phyloP scores from a whole-genome alignment of 148 eudicot species.

The Cornus kousa region DNA sequence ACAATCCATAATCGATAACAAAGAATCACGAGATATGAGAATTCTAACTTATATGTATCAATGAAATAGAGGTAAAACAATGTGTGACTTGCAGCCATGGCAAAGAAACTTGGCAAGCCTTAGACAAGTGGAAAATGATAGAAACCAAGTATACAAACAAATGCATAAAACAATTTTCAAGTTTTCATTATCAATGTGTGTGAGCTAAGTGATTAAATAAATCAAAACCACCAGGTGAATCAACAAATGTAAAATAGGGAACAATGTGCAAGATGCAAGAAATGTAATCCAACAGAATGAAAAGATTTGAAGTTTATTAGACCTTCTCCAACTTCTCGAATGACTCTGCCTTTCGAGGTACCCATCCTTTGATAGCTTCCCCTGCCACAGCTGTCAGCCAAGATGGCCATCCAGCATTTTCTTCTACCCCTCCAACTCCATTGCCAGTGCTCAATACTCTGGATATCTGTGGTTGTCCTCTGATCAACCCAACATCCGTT shows the following conservation, averaged over 20 bases:
- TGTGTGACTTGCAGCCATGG: not conserved
- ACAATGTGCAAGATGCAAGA: not conserved
- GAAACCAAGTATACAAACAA: not conserved
- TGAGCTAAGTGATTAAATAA: not conserved
- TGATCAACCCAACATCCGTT: slow-evolving; percentile 18
- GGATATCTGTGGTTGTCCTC: slow-evolving; percentile 34
- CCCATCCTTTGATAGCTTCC: slow-evolving; percentile 72
- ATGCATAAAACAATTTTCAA: not conserved
- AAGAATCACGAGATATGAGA: not conserved
- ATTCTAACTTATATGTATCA: not conserved
- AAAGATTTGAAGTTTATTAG: slow-evolving; percentile 15
- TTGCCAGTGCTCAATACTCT: slow-evolving; percentile 34
- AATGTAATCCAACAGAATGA: not conserved
- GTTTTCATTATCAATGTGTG: not conserved
- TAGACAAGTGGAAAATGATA: not conserved
- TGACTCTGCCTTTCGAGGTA: slow-evolving; percentile 64
- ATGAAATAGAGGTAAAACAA: not conserved
- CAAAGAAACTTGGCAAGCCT: no score
- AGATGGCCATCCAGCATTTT: slow-evolving; percentile 67
- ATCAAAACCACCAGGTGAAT: not conserved
- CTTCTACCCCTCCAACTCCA: slow-evolving; percentile 52
- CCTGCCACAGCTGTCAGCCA: slow-evolving; percentile 78
- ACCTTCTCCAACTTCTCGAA: slow-evolving; percentile 74
- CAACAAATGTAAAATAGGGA: not conserved
- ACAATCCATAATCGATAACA: not conserved